Base-by-base conservation (phyloP, 2,329 filamentous ascomycete genomes). In the Phaeomoniella chlamydospora region DNA sequence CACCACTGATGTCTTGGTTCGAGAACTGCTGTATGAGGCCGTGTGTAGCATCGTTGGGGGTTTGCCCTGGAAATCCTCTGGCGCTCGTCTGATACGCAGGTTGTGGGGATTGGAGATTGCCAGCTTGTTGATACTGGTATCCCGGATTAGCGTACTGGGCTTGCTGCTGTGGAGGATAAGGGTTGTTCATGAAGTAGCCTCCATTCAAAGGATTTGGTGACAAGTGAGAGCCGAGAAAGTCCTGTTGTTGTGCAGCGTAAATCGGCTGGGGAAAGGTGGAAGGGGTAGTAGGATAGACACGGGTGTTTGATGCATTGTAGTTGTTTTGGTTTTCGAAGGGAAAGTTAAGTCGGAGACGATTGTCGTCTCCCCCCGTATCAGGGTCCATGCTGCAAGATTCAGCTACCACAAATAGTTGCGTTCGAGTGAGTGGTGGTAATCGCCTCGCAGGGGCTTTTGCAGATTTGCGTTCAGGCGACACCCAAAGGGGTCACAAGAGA, bases 241-340 rank as follows among this genome's bases (percentile, higher is more conserved):
- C 72, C 33, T 68, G 68, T 37, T 65, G 62, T 47, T 70, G 65
- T 49, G 68, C 69, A 35, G 70, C 69, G 51, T 75, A 77, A 55
- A 93, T 81, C 41, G 87, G 87, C 62, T 96, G 88, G 10, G 88
- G 88, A 54, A 96, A 96, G 40, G 87, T 94, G 45, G 88, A 94
- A 36, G 88, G 88, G 6, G 88, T 94, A 36, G 88, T 86, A 47
- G 80, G 82, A 67, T 83, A 86, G 46, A 75, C 67, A 54, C 79
- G 70, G 56, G 80, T 79, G 56, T 67, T 70, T 50, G 58, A 50
- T 38, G 72, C 59, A 41, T 67, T 64, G 40, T 75, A 70, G 50
- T 75, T 74, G 48, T 77, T 72, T 57, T 74, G 76, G 54, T 70
- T 71, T 58, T 71, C 77, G 53, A 62, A 65, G 42, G 61, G 61